Evolutionary conservation across 2,329 filamentous ascomycete genomes (phyloP).

Genomic region (Incumbomyces delicatus): DNA sequence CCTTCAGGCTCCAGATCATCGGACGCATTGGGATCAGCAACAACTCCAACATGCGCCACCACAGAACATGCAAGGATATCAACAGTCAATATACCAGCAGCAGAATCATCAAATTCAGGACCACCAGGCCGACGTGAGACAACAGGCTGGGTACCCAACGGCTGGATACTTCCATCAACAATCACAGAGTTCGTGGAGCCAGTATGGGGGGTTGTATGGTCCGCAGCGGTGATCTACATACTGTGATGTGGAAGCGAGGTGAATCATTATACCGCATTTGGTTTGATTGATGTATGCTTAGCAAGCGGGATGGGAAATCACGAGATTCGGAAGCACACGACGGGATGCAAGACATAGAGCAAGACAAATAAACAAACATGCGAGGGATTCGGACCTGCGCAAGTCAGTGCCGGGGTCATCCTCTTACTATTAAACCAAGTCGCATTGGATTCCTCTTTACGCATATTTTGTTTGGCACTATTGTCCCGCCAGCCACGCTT

Average conservation of each 20-base stretch:
- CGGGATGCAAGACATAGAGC: too few species aligned
- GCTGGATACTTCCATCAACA: not conserved
- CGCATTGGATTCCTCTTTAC: too few species aligned
- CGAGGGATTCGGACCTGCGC: too few species aligned
- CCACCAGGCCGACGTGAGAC: not conserved
- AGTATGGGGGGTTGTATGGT: conserved; percentile 4
- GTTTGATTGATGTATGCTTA: not conserved
- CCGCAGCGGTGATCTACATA: not conserved
- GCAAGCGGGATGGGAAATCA: not conserved
- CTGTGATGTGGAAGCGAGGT: not conserved
- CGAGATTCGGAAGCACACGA: too few species aligned
- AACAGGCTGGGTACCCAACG: not conserved
- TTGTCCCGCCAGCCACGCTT: too few species aligned
- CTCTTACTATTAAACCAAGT: too few species aligned
- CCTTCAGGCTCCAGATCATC: not conserved
- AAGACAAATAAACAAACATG: too few species aligned
- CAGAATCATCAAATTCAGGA: not conserved
- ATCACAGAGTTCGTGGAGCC: not conserved
- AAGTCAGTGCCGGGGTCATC: too few species aligned
- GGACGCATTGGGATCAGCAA: not conserved
- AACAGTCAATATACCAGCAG: not conserved
- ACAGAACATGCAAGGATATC: not conserved
- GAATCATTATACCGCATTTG: not conserved
- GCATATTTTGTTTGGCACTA: too few species aligned
- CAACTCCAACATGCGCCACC: not conserved